These are phyloP conservation scores for Amanita exitialis DNA, from an alignment of 768 basidiomycete genomes.

Conservation along the genomic window DNA sequence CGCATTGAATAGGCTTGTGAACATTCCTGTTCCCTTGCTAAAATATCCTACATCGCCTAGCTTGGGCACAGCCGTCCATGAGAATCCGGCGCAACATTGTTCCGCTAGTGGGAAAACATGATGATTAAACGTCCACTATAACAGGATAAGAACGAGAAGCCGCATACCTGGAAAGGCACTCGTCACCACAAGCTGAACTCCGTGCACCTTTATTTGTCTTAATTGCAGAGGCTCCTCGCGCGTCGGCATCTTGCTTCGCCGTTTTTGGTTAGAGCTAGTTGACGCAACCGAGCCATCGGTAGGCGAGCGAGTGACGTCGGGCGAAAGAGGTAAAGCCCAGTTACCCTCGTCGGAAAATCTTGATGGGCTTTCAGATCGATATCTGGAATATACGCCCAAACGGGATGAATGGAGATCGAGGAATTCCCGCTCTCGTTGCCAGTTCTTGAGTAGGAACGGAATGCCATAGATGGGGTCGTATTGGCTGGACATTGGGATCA, in stretches of 20 bases:
- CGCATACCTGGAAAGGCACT: not conserved
- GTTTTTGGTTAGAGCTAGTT: not conserved
- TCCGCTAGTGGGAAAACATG: not conserved
- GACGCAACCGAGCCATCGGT: not conserved
- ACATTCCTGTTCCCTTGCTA: not conserved
- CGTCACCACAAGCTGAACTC: not conserved
- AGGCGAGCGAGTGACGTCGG: not conserved
- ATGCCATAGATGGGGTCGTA: not conserved
- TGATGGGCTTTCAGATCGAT: not conserved
- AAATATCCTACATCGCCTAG: constrained; percentile 5
- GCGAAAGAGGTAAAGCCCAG: not conserved
- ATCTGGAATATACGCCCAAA: not conserved
- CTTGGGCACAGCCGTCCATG: not conserved
- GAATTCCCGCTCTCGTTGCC: not conserved
- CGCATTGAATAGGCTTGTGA: constrained; percentile 3
- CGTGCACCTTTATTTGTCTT: not conserved
- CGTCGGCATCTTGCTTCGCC: not conserved
- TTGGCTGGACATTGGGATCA: not conserved
- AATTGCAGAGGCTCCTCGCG: not conserved
- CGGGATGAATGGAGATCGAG: not conserved
- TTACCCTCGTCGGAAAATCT: not conserved
- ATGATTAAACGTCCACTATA: not conserved
- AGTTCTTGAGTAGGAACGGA: not conserved
- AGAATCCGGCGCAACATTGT: not conserved
- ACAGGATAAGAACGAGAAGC: not conserved